A percentile compares a stretch with the other conserved stretches of the same genome.
phyloP scores from a whole-genome alignment of 768 basidiomycete species.

The Mycena vitilis region DNA sequence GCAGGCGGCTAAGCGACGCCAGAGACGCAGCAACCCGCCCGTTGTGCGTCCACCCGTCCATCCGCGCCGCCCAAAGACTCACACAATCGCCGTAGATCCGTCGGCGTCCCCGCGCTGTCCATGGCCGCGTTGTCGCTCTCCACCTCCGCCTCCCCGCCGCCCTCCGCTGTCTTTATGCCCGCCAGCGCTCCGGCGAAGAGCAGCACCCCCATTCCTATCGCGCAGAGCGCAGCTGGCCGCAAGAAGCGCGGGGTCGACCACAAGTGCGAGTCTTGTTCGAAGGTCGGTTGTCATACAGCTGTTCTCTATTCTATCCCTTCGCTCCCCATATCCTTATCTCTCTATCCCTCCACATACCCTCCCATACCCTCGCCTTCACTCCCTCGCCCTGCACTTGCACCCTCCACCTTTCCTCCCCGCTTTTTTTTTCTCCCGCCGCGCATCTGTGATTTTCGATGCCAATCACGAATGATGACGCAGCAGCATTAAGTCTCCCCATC shows the following conservation, averaged over 20 bases:
- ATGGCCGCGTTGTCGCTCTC: constrained; percentile 36
- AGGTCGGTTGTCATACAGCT: constrained; percentile 61
- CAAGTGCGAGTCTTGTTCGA: constrained; percentile 94
- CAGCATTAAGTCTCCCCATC: no score
- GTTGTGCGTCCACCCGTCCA: constrained; percentile 62
- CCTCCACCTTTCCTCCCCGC: not conserved
- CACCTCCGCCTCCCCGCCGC: constrained; percentile 34
- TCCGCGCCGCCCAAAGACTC: constrained; percentile 15
- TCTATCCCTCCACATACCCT: not conserved
- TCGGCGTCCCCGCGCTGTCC: constrained; percentile 30
- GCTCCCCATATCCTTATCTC: constrained; percentile 13
- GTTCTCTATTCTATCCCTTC: no score
- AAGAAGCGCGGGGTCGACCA: constrained; percentile 90
- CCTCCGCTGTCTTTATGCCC: constrained; percentile 18
- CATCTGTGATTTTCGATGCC: constrained; percentile 14
- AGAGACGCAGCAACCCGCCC: constrained; percentile 81
- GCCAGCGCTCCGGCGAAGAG: constrained; percentile 40
- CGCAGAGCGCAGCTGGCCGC: constrained; percentile 41
- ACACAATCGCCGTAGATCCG: constrained; percentile 14
- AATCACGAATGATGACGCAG: constrained; percentile 18
- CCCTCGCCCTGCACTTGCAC: not conserved
- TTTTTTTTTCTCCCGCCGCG: not conserved
- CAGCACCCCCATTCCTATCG: constrained; percentile 53
- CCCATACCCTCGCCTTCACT: not conserved
- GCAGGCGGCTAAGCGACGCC: constrained; percentile 82